A percentile compares a stretch with the other conserved stretches of the same genome.
Conservation (phyloP, 768 basidiomycete species). For the Austroboletus eburneus region DNA sequence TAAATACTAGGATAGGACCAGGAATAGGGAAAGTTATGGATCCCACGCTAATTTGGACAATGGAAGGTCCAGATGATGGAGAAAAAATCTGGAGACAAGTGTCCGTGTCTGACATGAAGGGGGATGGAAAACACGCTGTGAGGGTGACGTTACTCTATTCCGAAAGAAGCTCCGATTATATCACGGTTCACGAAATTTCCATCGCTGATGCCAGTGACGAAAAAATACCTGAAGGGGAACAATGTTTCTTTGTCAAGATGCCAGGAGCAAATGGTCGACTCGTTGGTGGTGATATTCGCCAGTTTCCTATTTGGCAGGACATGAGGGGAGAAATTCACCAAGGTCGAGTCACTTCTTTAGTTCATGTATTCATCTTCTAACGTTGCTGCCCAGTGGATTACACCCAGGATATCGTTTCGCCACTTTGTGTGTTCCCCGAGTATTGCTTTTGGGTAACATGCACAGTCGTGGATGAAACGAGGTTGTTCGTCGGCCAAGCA, state of each 20-base stretch:
- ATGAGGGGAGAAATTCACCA: conserved; percentile 44
- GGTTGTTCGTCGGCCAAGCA: conserved; percentile 60
- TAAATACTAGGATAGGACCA: conserved; percentile 58
- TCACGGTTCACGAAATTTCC: conserved; percentile 26
- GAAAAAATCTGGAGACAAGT: conserved; percentile 30
- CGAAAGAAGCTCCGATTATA: conserved; percentile 28
- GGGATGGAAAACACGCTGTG: conserved; percentile 1
- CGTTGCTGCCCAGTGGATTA: conserved; percentile 10
- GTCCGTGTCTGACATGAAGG: conserved; percentile 11
- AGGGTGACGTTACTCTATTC: conserved; percentile 41
- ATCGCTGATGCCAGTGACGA: background rate
- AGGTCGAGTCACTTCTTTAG: conserved; percentile 31
- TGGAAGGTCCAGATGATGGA: conserved; percentile 14
- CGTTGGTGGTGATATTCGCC: conserved; percentile 20
- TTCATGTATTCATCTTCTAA: conserved; percentile 9
- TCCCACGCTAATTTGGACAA: conserved; percentile 39
- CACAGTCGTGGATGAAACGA: conserved; percentile 9
- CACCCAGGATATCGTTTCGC: conserved; percentile 15
- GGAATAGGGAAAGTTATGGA: conserved; percentile 58
- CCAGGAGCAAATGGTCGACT: conserved; percentile 47
- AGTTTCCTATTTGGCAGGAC: conserved; percentile 39
- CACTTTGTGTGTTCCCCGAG: conserved; percentile 47
- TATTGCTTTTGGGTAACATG: conserved; percentile 51
- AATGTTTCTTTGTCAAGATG: conserved; percentile 19
- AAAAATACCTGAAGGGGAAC: conserved; percentile 1